phyloP scores from a whole-genome alignment of 2,329 filamentous ascomycete species.

The Aspergillus amoenus region DNA sequence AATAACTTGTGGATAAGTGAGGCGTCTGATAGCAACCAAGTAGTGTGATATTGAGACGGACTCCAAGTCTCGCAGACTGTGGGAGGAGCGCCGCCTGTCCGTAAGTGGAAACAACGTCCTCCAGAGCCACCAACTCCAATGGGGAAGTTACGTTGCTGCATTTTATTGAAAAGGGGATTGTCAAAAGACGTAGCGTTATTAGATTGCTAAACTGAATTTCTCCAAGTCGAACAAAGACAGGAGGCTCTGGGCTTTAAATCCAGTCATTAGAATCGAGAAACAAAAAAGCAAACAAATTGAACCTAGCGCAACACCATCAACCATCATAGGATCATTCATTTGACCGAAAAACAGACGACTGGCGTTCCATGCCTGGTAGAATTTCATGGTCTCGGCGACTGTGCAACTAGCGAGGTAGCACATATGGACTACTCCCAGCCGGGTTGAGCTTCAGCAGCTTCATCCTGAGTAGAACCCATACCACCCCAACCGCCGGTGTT shows the following conservation, averaged over 20 bases:
- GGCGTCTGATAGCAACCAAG: neutral
- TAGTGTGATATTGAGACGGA: neutral
- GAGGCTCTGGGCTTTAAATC: neutral
- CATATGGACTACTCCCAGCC: slow-evolving; percentile 1
- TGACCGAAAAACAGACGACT: neutral
- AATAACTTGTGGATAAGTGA: slow-evolving; percentile 1
- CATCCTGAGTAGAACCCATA: slow-evolving; percentile 14
- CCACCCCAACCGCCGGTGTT: slow-evolving; percentile 20
- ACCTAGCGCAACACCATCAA: neutral
- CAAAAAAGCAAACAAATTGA: neutral
- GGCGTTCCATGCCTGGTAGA: neutral
- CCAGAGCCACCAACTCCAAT: neutral
- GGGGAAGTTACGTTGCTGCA: neutral
- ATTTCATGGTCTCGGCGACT: neutral
- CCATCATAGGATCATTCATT: neutral
- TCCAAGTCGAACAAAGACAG: neutral
- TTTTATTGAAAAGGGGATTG: neutral
- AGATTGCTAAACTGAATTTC: neutral
- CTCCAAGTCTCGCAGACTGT: neutral
- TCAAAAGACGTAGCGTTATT: neutral
- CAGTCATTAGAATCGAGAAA: neutral
- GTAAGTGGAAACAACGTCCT: neutral
- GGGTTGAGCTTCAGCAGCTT: neutral
- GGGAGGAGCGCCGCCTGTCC: neutral
- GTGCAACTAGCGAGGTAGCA: neutral